Evolutionary conservation across 1,284 basidiomycete genomes (phyloP).

Genomic region (Lentinus polychrous): DNA sequence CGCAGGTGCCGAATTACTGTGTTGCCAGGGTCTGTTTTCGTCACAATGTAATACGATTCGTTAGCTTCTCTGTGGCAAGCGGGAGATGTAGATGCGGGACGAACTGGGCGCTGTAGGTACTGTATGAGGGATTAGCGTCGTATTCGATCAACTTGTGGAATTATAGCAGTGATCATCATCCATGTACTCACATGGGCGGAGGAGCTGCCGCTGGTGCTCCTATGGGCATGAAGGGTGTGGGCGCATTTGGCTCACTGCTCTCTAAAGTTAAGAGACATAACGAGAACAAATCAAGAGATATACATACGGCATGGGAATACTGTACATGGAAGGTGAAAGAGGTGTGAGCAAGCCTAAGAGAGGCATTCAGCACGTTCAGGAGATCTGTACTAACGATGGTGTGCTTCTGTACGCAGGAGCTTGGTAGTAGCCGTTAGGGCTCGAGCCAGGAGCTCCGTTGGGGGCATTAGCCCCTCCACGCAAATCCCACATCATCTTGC

Average conservation of each 20-base stretch:
- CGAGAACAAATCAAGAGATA: background rate
- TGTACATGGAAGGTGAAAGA: too few relatives aligned
- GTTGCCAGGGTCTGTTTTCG: background rate
- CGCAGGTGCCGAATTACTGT: background rate
- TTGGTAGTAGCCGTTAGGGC: background rate
- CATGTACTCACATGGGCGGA: background rate
- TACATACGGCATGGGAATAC: slow-evolving; percentile 1
- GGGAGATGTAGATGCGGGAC: background rate
- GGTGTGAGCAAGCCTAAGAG: too few relatives aligned
- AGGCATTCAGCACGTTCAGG: background rate
- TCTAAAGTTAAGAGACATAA: background rate
- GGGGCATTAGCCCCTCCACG: slow-evolving; percentile 4
- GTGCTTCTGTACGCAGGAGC: background rate
- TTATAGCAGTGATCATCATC: background rate
- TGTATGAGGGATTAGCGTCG: background rate
- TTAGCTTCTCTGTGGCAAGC: background rate
- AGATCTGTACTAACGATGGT: background rate
- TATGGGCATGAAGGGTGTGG: slow-evolving; percentile 9
- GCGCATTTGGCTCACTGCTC: background rate
- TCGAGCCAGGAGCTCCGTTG: background rate
- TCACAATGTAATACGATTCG: background rate
- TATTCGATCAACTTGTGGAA: background rate
- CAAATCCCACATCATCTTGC: slow-evolving; percentile 16
- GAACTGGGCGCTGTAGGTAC: background rate
- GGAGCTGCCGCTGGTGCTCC: slow-evolving; percentile 5